Evolutionary conservation across 352 stramenopile species (phyloP), one percentile per base, ranked within the genome.

Genomic region (Globisporangium paroecandrum): DNA sequence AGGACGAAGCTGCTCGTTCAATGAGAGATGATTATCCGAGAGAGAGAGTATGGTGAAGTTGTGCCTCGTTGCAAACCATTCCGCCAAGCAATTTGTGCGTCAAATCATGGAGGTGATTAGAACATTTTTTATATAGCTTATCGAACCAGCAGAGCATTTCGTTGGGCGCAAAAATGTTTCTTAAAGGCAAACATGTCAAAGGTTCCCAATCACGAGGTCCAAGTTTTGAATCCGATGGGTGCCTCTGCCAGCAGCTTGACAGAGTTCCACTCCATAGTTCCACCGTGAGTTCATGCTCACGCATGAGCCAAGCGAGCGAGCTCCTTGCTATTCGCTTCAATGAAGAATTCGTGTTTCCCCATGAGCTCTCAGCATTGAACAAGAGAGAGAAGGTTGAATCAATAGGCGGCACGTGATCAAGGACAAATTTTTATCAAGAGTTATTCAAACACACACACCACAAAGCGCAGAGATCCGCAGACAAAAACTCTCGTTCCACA

Each of bases 371-470:
- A 47, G 38, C 12, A 47, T 47, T 47, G 38, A 46, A 46, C 13
- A 20, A 46, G 38, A 20, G 24, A 41, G 24, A 41, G 15, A 41
- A 3, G 53, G 20, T 58, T 58, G 53, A 12, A 6, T 34, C 24
- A 10, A n/a, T 22, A 32, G 10, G 25, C 2, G 32, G n/a, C 10
- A 49, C 32, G 9, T 32, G 56, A 62, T 62, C 10, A 29, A 32
- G 32, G 20, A 27, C 25, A 18, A 15, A 8, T 34, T 62, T 62
- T 49, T 49, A 62, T 62, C 15, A 62, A 47, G 43, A 18, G 56
- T 62, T 47, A 49, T 13, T 20, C 55, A 47, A 46, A 43, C 55
- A 46, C 29, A 12, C 56, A 62, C 32, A 27, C 29, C 32, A 29
- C 1, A 61, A 27, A 60, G 15, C 41, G 5, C 41, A 49, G 15